Base-by-base conservation (phyloP, 2,329 filamentous ascomycete genomes). In the Monascus ruber region DNA sequence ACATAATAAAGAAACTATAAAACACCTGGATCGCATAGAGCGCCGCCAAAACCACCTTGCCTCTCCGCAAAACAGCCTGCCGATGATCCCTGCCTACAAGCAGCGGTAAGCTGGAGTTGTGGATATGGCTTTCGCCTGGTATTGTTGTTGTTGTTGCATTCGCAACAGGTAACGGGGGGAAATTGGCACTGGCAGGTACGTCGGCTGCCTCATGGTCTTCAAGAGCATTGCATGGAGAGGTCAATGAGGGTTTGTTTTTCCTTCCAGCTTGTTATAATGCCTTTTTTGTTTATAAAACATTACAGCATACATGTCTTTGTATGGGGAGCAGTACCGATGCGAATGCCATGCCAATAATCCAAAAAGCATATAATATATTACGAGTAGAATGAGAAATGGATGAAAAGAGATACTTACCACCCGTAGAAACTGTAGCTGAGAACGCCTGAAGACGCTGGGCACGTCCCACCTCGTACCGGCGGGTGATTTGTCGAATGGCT, bases 1-100 rank as follows among this genome's bases (percentile, higher is more conserved):
- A 95, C 91, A 98, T 98, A 60, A 98, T 88, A 74, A 98, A 96
- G 57, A 98, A 96, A 35, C 88, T 93, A 64, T 98, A 98, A 64
- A 96, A 96, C 50, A 91, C 93, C 70, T 98, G 91, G 37, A 91
- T 64, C 17, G 81, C 89, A 69, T 98, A 98, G 40, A 98, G 68
- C 27, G 75, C 64, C 26, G 85, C 84, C 71, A 94, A 89, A 62
- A 85, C 68, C 45, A 93, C 58, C 63, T 85, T 87, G 37, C 78
- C 81, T 55, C 74, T 77, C 64, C 79, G 76, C 60, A 77, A 75
- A 47, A 76, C 69, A 47, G 70, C 68, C 47, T 64, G 68, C 60
- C 76, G 75, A 58, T 72, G 76, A 36, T 66, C 63, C 62, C 83
- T 81, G 69, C 85, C 85, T 93, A 81, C 69, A 68, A 73, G 72